Evolutionary conservation across 164 flowering plant genomes (phyloP).

Genomic region (Platanus orientalis): DNA sequence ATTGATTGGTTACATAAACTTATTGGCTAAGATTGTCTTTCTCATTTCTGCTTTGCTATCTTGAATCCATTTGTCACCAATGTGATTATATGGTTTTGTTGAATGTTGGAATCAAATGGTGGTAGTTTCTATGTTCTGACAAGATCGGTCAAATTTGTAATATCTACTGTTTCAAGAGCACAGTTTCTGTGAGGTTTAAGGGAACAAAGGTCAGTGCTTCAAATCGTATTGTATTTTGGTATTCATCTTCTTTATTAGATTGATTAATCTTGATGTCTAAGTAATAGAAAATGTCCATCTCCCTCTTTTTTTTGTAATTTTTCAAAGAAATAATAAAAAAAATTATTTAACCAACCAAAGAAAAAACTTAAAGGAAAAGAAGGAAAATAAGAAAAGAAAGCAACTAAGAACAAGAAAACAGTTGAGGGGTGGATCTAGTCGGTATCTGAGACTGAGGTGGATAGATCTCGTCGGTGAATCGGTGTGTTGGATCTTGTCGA

Average conservation of each 20-base stretch:
- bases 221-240: slow-evolving; percentile 9
- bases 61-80: slow-evolving; percentile 2
- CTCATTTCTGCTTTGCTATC: slow-evolving; percentile 1
- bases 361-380: too few relatives aligned
- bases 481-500: too few relatives aligned
- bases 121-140: slow-evolving; percentile 77
- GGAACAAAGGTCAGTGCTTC: slow-evolving; percentile 11
- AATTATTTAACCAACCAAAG: too few relatives aligned
- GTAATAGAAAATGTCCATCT: too few relatives aligned
- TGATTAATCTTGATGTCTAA: slow-evolving; percentile 11
- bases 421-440: too few relatives aligned
- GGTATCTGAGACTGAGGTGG: too few relatives aligned
- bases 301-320: too few relatives aligned
- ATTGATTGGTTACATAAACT: slow-evolving; percentile 59
- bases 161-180: slow-evolving; percentile 74
- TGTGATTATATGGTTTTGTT: slow-evolving; percentile 15
- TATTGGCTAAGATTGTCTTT: slow-evolving; percentile 10
- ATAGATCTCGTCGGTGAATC: too few relatives aligned
- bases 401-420: too few relatives aligned
- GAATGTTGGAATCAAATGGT: slow-evolving; percentile 26
- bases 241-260: slow-evolving; percentile 15
- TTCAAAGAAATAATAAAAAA: too few relatives aligned
- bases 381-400: too few relatives aligned
- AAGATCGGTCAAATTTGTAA: slow-evolving; percentile 76
- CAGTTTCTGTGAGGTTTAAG: slow-evolving; percentile 31